Evolutionary conservation across 2,329 filamentous ascomycete species (phyloP).

Genomic region (Ascochyta fabae): DNA sequence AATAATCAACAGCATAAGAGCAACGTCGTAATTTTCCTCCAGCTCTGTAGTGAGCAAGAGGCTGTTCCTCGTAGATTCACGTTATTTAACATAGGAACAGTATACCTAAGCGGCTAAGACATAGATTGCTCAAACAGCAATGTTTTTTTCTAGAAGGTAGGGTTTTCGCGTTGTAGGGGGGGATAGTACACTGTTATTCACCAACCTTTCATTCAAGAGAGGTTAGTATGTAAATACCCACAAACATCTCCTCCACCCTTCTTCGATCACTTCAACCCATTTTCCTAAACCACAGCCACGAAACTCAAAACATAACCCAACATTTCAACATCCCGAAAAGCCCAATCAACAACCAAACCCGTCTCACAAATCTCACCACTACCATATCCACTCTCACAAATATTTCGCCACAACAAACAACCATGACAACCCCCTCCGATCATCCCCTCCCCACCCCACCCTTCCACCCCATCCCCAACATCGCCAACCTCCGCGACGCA

Average conservation of each 20-base stretch:
- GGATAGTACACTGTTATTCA: background rate
- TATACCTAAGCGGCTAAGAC: too few species aligned
- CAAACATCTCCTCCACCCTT: background rate
- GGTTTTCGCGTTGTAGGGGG: too few species aligned
- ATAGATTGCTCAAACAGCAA: too few species aligned
- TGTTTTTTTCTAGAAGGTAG: too few species aligned
- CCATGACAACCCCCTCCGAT: slow-evolving; percentile 5
- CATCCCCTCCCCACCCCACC: slow-evolving; percentile 35
- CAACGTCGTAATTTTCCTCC: too few species aligned
- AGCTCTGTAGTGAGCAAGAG: too few species aligned
- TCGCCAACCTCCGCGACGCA: slow-evolving; percentile 47
- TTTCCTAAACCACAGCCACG: background rate
- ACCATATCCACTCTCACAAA: background rate
- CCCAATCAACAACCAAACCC: background rate
- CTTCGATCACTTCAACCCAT: background rate
- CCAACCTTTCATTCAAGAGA: background rate
- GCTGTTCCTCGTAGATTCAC: too few species aligned
- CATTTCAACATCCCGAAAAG: background rate
- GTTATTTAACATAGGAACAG: too few species aligned
- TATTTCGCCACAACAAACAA: background rate
- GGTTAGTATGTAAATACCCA: background rate
- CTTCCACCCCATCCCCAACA: slow-evolving; percentile 42
- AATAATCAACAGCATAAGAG: too few species aligned
- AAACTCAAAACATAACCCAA: background rate
- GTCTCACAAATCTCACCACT: background rate